phyloP scores from a whole-genome alignment of 306 rosid species.

The Medicago lupulina region DNA sequence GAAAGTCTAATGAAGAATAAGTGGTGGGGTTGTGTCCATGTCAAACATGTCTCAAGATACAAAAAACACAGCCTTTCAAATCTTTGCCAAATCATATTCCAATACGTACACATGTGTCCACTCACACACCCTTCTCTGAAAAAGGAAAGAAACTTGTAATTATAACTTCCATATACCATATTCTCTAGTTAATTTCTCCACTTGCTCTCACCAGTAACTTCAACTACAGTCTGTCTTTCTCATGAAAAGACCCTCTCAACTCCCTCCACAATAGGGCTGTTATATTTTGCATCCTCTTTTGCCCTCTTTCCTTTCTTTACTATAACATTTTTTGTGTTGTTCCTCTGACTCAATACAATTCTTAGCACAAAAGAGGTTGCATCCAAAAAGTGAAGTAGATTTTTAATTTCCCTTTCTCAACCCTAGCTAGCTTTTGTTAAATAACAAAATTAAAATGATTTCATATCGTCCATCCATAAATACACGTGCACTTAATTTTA shows the following conservation, averaged over 20 bases:
- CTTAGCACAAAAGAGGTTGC: conserved; percentile 16
- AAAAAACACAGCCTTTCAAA: conserved; percentile 46
- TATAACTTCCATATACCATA: conserved; percentile 24
- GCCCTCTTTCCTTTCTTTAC: not conserved
- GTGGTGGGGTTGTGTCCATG: conserved; percentile 45
- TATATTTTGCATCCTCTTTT: not conserved
- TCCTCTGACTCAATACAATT: conserved; percentile 39
- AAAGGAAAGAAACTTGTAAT: conserved; percentile 40
- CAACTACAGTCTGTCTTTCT: conserved; percentile 38
- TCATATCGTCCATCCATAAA: not conserved
- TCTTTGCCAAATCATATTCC: conserved; percentile 59
- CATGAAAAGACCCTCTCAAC: conserved; percentile 54
- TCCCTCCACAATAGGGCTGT: conserved; percentile 41
- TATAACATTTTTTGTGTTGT: conserved; percentile 20
- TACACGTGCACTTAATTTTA: no score
- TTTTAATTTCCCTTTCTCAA: conserved; percentile 4
- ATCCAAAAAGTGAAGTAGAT: conserved; percentile 35
- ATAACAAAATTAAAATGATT: not conserved
- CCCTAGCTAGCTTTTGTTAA: not conserved
- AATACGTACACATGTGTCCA: conserved; percentile 56
- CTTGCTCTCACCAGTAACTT: conserved; percentile 45
- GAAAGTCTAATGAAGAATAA: conserved; percentile 47
- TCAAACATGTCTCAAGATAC: conserved; percentile 39
- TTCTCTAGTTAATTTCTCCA: conserved; percentile 37
- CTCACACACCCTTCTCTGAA: conserved; percentile 44